These are phyloP conservation scores for Heterobasidion irregulare DNA, from an alignment of 1,284 basidiomycete genomes.

Conservation along the genomic window DNA sequence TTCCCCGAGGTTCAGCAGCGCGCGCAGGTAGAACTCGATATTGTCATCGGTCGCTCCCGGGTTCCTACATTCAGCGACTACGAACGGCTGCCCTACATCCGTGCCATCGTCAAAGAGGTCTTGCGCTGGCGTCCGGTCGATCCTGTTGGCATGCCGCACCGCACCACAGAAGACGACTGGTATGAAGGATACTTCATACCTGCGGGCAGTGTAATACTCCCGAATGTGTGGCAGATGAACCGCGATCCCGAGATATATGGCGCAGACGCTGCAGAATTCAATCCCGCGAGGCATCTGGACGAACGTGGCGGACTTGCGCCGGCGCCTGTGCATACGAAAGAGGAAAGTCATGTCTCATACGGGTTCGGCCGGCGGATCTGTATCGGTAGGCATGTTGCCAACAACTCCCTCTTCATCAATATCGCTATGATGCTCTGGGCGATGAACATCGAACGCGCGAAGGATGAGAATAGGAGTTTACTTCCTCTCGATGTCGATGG, in stretches of 20 bases:
- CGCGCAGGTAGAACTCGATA: conserved; percentile 19
- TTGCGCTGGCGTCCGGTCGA: conserved; percentile 4
- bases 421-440: not conserved
- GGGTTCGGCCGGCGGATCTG: not conserved
- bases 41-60: conserved; percentile 15
- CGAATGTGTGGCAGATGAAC: conserved; percentile 7
- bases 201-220: conserved; percentile 9
- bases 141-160: conserved; percentile 5
- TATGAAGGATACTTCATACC: conserved; percentile 16
- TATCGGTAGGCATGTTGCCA: not conserved
- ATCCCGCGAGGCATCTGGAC: not conserved
- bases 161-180: conserved; percentile 6
- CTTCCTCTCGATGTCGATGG: not conserved
- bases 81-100: conserved; percentile 14
- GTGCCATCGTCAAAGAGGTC: conserved; percentile 9
- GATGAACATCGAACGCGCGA: not conserved
- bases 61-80: conserved; percentile 15
- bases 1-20: conserved; percentile 8
- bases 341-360: not conserved
- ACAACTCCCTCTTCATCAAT: not conserved
- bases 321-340: not conserved
- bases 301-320: not conserved
- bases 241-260: not conserved
- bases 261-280: not conserved
- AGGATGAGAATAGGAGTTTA: not conserved